Evolutionary conservation across 1,284 basidiomycete species (phyloP), one percentile per base, ranked within the genome.

Genomic region (Ustilago trichophora): DNA sequence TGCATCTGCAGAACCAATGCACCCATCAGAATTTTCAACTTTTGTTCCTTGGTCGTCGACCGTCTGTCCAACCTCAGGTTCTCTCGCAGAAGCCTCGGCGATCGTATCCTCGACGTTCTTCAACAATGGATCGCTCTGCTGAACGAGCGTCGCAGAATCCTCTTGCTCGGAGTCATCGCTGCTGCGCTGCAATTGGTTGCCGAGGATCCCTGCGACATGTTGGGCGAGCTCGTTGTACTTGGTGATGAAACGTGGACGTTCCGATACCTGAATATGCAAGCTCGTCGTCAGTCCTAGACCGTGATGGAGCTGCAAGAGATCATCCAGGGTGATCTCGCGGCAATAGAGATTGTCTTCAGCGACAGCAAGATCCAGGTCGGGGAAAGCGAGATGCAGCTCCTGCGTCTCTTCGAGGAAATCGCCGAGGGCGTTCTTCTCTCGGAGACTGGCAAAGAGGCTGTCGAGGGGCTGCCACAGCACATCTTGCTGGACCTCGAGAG

Each of bases 331-430:
- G 31, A 80, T 54, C 35, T 80, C 76, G 24, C 73, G 67, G 32
- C 71, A 69, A 52, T 80, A 78, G 26, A 76, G 46, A 26, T 78
- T 73, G 64, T 80, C 77, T 55, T 79, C 77, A 11, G 60, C 58
- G 3, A 78, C 52, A 4, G 64, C 65, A 13, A 80, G 58, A 8
- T 73, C 71, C 15, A 80, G 62, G 34, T 77, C 75, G 8, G 73
- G 71, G 31, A 78, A 72, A 10, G 52, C 19, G 16, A 80, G 46
- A 19, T 63, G 50, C 19, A 80, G 65, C 46, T 73, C 75, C 11
- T 66, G 75, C 10, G 64, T 63, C 13, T 76, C 74, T 33, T 80
- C 78, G 29, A 80, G 68, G 42, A 80, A 80, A 12, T 80, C 78
- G 40, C 78, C 78, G 0, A 80, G 71, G 1, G 75, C 74, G 3